A percentile compares a stretch with the other conserved stretches of the same genome.
These are phyloP conservation scores for Pugionium cornutum DNA, from an alignment of 345 rosid genomes.

Conservation along the genomic window DNA sequence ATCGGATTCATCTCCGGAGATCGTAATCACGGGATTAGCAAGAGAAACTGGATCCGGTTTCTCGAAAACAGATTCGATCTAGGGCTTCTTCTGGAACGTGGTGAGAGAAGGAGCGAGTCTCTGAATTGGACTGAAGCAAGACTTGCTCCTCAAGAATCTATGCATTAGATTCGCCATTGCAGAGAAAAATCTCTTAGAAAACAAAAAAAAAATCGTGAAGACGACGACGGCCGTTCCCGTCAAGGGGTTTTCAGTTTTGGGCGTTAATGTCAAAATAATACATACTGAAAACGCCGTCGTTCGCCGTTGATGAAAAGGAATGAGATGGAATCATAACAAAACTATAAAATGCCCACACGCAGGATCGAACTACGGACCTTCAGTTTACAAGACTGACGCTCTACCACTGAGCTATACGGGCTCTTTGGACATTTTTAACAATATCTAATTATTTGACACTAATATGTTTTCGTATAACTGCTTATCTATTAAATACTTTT, in stretches of 20 bases:
- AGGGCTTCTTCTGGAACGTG: conserved; percentile 22
- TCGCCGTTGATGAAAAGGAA: not conserved
- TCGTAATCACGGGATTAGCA: conserved; percentile 11
- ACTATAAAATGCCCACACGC: conserved; percentile 65
- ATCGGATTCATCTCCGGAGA: conserved; percentile 15
- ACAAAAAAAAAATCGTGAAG: conserved; percentile 1
- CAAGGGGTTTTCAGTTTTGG: conserved; percentile 4
- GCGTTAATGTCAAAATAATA: too few relatives aligned
- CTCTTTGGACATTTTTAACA: not conserved
- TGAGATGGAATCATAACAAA: too few relatives aligned
- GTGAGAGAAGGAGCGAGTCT: conserved; percentile 25
- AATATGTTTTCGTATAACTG: too few relatives aligned
- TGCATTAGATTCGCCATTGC: conserved; percentile 46
- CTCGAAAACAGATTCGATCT: conserved; percentile 15
- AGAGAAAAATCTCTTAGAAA: conserved; percentile 8
- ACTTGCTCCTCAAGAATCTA: conserved; percentile 37
- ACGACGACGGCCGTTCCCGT: conserved; percentile 11
- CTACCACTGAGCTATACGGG: conserved; percentile 79
- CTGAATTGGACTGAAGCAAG: conserved; percentile 34
- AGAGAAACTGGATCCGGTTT: conserved; percentile 32
- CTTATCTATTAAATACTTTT: too few relatives aligned
- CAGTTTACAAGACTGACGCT: conserved; percentile 94
- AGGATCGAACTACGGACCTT: conserved; percentile 86
- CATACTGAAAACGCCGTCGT: conserved; percentile 12
- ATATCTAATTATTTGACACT: too few relatives aligned